Conservation (phyloP, 306 rosid genomes). For the Glycyrrhiza uralensis region DNA sequence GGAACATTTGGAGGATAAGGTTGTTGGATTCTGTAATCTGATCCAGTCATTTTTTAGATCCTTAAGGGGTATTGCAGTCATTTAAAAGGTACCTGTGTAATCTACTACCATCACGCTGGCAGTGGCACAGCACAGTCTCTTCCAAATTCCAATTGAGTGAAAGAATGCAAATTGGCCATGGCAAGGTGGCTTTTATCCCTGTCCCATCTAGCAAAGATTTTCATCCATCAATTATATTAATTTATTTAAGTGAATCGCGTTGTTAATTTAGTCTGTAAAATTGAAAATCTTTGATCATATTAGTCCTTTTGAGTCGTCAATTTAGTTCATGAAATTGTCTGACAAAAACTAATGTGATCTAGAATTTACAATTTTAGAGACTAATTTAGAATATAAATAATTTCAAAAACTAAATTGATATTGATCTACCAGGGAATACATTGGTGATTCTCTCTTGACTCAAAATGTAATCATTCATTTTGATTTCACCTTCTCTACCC, state of each 20-base stretch:
- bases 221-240: not conserved
- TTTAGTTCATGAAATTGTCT: no score
- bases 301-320: no score
- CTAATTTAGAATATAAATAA: no score
- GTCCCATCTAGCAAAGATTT: not conserved
- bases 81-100: not conserved
- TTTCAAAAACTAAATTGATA: no score
- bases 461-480: not conserved
- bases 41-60: conserved; percentile 51
- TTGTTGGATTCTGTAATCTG: conserved; percentile 58
- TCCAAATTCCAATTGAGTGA: conserved; percentile 2
- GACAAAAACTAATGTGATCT: no score
- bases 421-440: no score
- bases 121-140: not conserved
- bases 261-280: no score
- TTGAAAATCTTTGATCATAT: no score
- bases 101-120: not conserved
- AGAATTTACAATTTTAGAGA: no score
- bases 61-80: conserved; percentile 30
- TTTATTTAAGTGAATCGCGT: no score
- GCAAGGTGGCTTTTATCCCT: not conserved
- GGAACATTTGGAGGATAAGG: conserved; percentile 67
- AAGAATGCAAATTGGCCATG: conserved; percentile 17
- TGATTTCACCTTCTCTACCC: not conserved
- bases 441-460: no score